phyloP scores from a whole-genome alignment of 208 protist genomes.

The Leishmania lainsoni region DNA sequence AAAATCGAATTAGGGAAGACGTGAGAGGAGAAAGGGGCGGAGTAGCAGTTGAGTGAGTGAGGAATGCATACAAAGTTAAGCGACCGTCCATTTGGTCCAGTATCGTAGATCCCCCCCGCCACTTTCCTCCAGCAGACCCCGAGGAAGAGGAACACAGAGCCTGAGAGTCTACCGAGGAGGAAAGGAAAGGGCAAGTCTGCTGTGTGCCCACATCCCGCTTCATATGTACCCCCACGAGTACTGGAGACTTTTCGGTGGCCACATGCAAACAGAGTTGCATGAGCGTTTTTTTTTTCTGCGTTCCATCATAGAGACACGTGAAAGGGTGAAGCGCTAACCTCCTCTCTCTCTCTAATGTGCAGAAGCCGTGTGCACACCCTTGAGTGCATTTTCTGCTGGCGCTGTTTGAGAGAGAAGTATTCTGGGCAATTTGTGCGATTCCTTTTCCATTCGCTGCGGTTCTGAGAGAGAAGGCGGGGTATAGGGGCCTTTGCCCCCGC shows the following conservation, averaged over 20 bases:
- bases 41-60: background rate
- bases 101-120: background rate
- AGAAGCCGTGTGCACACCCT: background rate
- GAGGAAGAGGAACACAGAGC: background rate
- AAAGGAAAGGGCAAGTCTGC: background rate
- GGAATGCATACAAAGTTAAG: background rate
- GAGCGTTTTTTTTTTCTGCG: background rate
- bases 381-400: background rate
- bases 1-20: background rate
- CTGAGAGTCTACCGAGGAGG: background rate
- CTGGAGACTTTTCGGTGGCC: background rate
- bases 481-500: background rate
- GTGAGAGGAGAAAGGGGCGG: background rate
- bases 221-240: background rate
- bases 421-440: too few species aligned
- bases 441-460: background rate
- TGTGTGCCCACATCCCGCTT: background rate
- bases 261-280: background rate
- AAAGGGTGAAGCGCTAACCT: background rate
- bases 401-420: background rate
- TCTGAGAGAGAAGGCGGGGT: background rate
- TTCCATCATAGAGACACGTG: background rate
- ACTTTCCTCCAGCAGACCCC: background rate
- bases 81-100: background rate
- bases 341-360: background rate